Conservation (phyloP, 768 basidiomycete species). For the Mycena chlorophos region DNA sequence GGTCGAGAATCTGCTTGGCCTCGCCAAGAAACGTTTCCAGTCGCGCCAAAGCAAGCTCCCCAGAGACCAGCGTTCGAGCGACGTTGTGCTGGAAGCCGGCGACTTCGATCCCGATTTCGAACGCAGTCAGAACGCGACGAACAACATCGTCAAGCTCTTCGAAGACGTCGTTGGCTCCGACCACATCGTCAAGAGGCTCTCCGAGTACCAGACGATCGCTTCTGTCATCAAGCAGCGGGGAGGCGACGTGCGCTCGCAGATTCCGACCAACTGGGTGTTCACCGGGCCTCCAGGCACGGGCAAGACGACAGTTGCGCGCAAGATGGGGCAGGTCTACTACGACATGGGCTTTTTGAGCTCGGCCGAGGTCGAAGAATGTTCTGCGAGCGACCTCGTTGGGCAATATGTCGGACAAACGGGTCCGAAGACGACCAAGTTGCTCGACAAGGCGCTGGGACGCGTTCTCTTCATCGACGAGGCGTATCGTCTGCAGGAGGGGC, state of each 20-base stretch:
- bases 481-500: conserved; percentile 60
- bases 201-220: conserved; percentile 54
- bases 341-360: conserved; percentile 53
- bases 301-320: conserved; percentile 53
- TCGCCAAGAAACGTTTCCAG: conserved; percentile 51
- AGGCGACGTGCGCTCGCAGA: conserved; percentile 46
- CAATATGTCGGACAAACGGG: conserved; percentile 74
- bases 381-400: conserved; percentile 68
- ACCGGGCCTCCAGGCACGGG: conserved; percentile 71
- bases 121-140: conserved; percentile 46
- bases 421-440: conserved; percentile 58
- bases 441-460: conserved; percentile 65
- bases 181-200: conserved; percentile 49
- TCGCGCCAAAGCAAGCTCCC: conserved; percentile 34
- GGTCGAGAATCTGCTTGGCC: conserved; percentile 58
- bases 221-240: conserved; percentile 39
- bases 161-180: conserved; percentile 64
- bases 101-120: conserved; percentile 69
- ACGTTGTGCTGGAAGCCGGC: conserved; percentile 52
- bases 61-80: conserved; percentile 27
- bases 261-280: conserved; percentile 71
- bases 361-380: conserved; percentile 62
- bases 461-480: conserved; percentile 76
- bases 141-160: conserved; percentile 57
- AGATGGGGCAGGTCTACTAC: conserved; percentile 52